Base-by-base conservation (phyloP, 1,284 basidiomycete genomes). In the Neonothopanus nambi region DNA sequence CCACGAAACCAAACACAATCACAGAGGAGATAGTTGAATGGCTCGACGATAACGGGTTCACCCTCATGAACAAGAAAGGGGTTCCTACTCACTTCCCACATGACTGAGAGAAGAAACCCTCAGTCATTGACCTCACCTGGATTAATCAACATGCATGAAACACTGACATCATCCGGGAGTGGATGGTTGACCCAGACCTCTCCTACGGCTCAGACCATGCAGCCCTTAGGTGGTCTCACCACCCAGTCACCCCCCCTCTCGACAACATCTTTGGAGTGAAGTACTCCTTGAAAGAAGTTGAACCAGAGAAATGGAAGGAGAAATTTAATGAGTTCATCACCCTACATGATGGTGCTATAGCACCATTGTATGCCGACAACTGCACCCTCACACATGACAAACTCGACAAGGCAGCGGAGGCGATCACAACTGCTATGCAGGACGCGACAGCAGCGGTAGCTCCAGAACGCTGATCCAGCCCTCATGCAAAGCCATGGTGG, bases 91-190 rank as follows among this genome's bases (percentile, higher is more conserved):
- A 51, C 40, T 33, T 23, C 49, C 49, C 49, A 2, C 49, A 51
- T 17, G 49, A 30, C 30, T 17, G 7, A 21, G 30, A 11, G 3
- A 51, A 36, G 33, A 38, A 42, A 24, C 39, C 49, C 15, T 42
- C 40, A 15, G 49, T 51, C 5, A 51, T 51, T 15, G 49, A 51
- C 40, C 40, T 51, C 24, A 51, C 49, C 9, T 51, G 49, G 49
- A 18, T 2, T 8, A 51, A 51, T 20, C 12, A 18, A 9, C 39
- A 21, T 3, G 39, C 49, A 4, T 4, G 13, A 2, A 12, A 20
- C 12, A 12, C 5, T 6, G 45, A 40, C n/a, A 28, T 30, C 13
- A 33, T 44, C 15, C 13, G 20, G 4, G 52, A 48, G 24, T 53
- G 52, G 52, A 21, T 28, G 3, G n/a, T 53, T 2, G 38, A 53